phyloP scores from a whole-genome alignment of 805 yeast species.

The Metschnikowia proteae region DNA sequence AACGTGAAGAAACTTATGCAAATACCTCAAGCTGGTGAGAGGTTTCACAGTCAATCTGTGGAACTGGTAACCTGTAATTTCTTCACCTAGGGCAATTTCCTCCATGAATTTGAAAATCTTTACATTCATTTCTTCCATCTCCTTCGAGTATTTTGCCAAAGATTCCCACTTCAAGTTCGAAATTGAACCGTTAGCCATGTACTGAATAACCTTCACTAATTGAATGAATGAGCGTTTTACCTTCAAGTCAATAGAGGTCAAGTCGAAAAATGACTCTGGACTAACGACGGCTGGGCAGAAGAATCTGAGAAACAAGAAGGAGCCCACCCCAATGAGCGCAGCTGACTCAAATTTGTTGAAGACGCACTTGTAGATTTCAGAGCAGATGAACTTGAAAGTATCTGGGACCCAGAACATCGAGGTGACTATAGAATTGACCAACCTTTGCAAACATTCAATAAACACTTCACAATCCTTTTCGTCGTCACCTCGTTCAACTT shows the following conservation, averaged over 20 bases:
- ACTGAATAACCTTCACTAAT: slow-evolving; percentile 79
- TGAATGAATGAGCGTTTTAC: slow-evolving; percentile 68
- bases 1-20: slow-evolving; percentile 39
- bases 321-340: slow-evolving; percentile 68
- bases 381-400: slow-evolving; percentile 69
- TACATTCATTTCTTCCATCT: slow-evolving; percentile 28
- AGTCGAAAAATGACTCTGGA: slow-evolving; percentile 59
- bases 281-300: slow-evolving; percentile 88
- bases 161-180: slow-evolving; percentile 63
- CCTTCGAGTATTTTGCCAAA: slow-evolving; percentile 39
- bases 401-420: slow-evolving; percentile 61
- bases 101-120: slow-evolving; percentile 29
- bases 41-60: slow-evolving; percentile 26
- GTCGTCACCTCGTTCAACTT: slow-evolving; percentile 53
- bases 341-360: slow-evolving; percentile 60
- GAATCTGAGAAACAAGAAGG: slow-evolving; percentile 76
- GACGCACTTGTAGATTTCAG: slow-evolving; percentile 57
- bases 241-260: slow-evolving; percentile 26
- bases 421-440: slow-evolving; percentile 56
- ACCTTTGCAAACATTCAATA: slow-evolving; percentile 49
- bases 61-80: slow-evolving; percentile 24
- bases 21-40: slow-evolving; percentile 34
- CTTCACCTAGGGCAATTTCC: slow-evolving; percentile 19
- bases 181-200: slow-evolving; percentile 80
- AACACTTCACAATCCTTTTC: slow-evolving; percentile 42